Percentiles rank a stretch among this genome's conserved stretches.
These are phyloP conservation scores for Diutina scorzettiae DNA, from an alignment of 1,139 yeast species.

Conservation along the genomic window DNA sequence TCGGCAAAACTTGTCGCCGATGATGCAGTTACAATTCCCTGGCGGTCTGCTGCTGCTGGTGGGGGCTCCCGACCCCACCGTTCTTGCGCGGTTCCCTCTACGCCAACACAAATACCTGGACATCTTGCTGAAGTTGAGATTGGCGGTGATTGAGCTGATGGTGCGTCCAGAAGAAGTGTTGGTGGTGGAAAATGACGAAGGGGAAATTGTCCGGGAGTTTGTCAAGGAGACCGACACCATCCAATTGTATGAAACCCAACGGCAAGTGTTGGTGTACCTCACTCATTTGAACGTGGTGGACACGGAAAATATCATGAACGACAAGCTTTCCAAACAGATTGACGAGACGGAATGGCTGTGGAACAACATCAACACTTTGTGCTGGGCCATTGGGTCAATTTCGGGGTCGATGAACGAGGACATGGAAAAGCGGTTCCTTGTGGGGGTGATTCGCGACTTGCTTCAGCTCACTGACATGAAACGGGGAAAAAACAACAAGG, in stretches of 20 bases:
- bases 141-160: conserved; percentile 93
- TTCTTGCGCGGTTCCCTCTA: conserved; percentile 63
- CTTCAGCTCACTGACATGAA: conserved; percentile 89
- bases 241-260: conserved; percentile 86
- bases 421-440: conserved; percentile 89
- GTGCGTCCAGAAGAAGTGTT: conserved; percentile 97
- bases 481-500: conserved; percentile 95
- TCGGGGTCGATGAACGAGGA: conserved; percentile 99
- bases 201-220: conserved; percentile 95
- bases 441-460: conserved; percentile 83
- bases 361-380: conserved; percentile 91
- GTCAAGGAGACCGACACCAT: conserved; percentile 96
- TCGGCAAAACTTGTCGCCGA: conserved; percentile 55
- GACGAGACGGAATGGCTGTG: conserved; percentile 99
- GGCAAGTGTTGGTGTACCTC: conserved; percentile 87
- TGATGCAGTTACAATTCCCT: conserved; percentile 55
- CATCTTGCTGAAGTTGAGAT: conserved; percentile 68
- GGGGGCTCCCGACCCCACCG: conserved; percentile 81
- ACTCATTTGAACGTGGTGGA: conserved; percentile 93
- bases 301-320: conserved; percentile 88
- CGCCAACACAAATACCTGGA: conserved; percentile 76
- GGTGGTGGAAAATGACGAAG: conserved; percentile 95
- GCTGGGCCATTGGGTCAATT: conserved; percentile 99
- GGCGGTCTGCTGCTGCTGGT: conserved; percentile 30
- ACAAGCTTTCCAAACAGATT: conserved; percentile 80